Percentiles rank a stretch among this genome's conserved stretches.
Evolutionary conservation across 306 rosid genomes (phyloP).

Genomic region (Quercus dentata): DNA sequence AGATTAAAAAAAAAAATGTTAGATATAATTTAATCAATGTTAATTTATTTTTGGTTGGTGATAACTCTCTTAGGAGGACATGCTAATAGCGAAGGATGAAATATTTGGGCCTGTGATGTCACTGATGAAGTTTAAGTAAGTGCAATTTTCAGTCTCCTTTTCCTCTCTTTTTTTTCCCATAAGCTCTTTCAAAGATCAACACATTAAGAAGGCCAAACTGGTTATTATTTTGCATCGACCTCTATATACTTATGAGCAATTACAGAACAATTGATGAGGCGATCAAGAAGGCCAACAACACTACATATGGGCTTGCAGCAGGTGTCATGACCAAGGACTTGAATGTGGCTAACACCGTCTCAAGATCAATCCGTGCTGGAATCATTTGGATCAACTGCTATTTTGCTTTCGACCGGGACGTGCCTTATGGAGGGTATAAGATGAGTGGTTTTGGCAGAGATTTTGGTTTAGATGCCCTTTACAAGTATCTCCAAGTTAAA

Average conservation of each 20-base stretch:
- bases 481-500: conserved; percentile 71
- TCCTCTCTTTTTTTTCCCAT: background rate
- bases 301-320: conserved; percentile 76
- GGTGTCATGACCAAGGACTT: conserved; percentile 70
- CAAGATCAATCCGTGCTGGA: conserved; percentile 84
- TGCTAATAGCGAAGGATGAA: conserved; percentile 65
- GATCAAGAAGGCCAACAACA: conserved; percentile 64
- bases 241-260: background rate
- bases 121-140: conserved; percentile 81
- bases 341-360: conserved; percentile 71
- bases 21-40: background rate
- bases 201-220: too few species aligned
- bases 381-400: conserved; percentile 79
- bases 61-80: conserved; percentile 57
- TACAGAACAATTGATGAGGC: conserved; percentile 76
- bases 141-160: background rate
- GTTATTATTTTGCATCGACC: background rate
- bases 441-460: conserved; percentile 89
- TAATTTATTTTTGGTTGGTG: background rate
- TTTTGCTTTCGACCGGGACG: conserved; percentile 51
- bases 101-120: conserved; percentile 86
- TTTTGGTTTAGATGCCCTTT: conserved; percentile 50
- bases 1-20: too few species aligned
- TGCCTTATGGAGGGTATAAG: conserved; percentile 81
- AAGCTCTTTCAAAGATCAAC: too few species aligned